Evolutionary conservation across 2,329 filamentous ascomycete species (phyloP), one percentile per base, ranked within the genome.

Genomic region (Hirsutella rhossiliensis): DNA sequence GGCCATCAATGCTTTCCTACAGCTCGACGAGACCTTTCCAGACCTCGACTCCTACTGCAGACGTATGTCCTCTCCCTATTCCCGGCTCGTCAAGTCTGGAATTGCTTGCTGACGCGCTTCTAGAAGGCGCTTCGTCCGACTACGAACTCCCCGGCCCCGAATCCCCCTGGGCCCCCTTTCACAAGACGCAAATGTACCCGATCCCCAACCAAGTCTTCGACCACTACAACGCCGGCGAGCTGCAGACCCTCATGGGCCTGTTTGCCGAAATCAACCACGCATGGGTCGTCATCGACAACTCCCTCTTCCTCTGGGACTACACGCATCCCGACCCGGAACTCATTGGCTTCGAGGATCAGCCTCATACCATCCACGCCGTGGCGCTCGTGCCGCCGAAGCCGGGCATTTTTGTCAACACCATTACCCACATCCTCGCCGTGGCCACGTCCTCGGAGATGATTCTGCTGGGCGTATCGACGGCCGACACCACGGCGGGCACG

Each of bases 251-350:
- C 56, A 94, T 98, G 84, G 94, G 94, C 11, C 71, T 98, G 30
- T 97, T 98, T 62, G 86, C 92, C 17, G 86, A 94, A 63, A 75
- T 98, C 56, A 89, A 90, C 56, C 88, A 97, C 63, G 92, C 90
- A 28, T 98, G 89, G 85, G 85, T 95, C 44, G 80, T 86, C 20
- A 92, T 98, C 59, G 92, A 98, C 67, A 96, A 94, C 66, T 86
- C 87, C 49, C 72, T 98, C 38, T 98, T 96, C 60, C 73, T 98
- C 15, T 98, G 94, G 94, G 90, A 98, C 64, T 98, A 96, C 62
- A 95, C 88, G 7, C 78, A 87, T 59, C 80, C 86, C n/a, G 87
- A 90, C 53, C 87, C 90, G 5, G 86, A 95, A 59, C 72, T 96
- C 37, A 84, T 95, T 51, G 90, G 90, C 17, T 96, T 86, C 56